A percentile compares a stretch with the other conserved stretches of the same genome.
Conservation (phyloP, 805 yeast species). For the Schwanniomyces vanrijiae region DNA sequence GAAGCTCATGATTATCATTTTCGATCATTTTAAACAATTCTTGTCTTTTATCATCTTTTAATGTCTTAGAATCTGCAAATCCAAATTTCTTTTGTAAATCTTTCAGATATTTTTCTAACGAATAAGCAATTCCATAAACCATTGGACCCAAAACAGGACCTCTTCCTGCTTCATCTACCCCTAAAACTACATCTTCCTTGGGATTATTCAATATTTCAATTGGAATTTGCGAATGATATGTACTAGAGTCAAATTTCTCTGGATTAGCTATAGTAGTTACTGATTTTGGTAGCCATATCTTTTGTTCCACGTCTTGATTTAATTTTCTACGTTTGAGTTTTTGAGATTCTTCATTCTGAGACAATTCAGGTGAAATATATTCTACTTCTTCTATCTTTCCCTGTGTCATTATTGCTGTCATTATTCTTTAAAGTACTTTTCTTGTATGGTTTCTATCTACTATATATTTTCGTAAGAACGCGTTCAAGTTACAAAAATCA, state of each 20-base stretch:
- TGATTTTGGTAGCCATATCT: conserved; percentile 35
- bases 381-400: neutral
- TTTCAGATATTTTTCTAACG: conserved; percentile 52
- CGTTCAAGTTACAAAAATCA: too few species aligned
- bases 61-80: conserved; percentile 90
- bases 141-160: conserved; percentile 98
- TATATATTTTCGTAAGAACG: too few species aligned
- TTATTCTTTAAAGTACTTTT: too few species aligned
- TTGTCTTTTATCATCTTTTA: conserved; percentile 71
- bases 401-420: neutral
- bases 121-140: conserved; percentile 92
- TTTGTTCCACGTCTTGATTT: neutral
- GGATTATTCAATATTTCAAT: conserved; percentile 26
- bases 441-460: too few species aligned
- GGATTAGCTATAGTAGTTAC: conserved; percentile 26
- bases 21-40: conserved; percentile 61
- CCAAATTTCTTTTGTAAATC: conserved; percentile 58
- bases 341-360: neutral
- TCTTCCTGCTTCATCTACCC: conserved; percentile 98
- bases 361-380: neutral
- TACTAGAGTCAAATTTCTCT: conserved; percentile 37
- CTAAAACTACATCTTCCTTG: conserved; percentile 55
- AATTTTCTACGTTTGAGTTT: neutral
- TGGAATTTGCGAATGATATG: conserved; percentile 56
- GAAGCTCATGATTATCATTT: conserved; percentile 41